Evolutionary conservation across 192 early-diverging fungal species (phyloP).

Genomic region (Paraglomus brasilianum): DNA sequence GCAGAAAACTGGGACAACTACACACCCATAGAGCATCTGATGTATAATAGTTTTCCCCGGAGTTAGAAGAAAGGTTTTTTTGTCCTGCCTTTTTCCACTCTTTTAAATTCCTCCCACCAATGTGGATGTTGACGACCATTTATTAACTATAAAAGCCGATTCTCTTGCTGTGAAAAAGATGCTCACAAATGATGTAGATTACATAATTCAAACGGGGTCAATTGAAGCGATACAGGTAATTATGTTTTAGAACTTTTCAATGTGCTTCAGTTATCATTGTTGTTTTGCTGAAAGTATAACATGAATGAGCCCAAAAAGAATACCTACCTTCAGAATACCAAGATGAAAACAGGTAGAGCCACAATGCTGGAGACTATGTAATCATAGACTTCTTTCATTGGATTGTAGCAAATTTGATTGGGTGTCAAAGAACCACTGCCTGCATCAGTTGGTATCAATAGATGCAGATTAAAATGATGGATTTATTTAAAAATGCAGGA

Average conservation of each 20-base stretch:
- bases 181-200: neutral
- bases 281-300: neutral
- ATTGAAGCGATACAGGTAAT: neutral
- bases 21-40: too few species aligned
- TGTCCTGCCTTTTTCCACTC: too few species aligned
- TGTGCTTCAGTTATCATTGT: neutral
- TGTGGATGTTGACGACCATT: neutral
- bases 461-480: neutral
- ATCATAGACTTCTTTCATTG: too few species aligned
- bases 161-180: neutral
- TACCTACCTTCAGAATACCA: slow-evolving; percentile 9
- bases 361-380: neutral
- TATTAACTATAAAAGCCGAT: neutral
- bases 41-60: too few species aligned
- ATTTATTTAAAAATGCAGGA: neutral
- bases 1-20: too few species aligned
- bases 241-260: neutral
- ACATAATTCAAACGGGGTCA: neutral
- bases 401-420: too few species aligned
- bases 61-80: too few species aligned
- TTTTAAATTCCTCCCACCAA: too few species aligned
- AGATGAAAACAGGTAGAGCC: neutral
- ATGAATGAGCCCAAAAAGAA: neutral
- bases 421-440: too few species aligned
- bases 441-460: neutral